These are phyloP conservation scores for Rhodosorus marinus DNA, from an alignment of 23 red algal species.

Conservation along the genomic window DNA sequence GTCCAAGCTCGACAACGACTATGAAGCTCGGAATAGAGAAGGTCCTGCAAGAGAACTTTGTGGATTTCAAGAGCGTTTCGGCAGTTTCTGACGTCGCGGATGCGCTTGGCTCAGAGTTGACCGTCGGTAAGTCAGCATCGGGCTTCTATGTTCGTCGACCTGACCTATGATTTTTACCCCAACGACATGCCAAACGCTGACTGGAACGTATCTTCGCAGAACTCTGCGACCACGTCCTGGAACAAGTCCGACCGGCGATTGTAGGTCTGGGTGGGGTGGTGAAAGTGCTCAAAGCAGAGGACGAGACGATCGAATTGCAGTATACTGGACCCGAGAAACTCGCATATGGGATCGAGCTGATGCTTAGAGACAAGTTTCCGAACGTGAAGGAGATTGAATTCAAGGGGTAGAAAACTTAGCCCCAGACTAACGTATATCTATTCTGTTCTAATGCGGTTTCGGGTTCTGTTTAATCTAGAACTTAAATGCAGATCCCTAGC, in stretches of 20 bases:
- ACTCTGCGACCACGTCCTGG: conserved; percentile 4
- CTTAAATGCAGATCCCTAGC: too few relatives aligned
- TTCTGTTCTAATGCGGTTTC: too few relatives aligned
- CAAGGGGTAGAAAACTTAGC: too few relatives aligned
- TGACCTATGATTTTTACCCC: background rate
- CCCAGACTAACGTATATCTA: too few relatives aligned
- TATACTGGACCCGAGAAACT: conserved; percentile 29
- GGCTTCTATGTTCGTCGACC: background rate
- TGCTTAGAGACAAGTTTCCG: conserved; percentile 26
- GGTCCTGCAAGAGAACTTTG: conserved; percentile 31
- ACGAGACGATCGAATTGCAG: conserved; percentile 15
- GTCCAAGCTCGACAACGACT: conserved; percentile 38
- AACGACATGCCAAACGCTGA: background rate
- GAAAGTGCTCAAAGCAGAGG: conserved; percentile 12
- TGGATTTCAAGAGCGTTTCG: conserved; percentile 20
- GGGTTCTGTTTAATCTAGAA: too few relatives aligned
- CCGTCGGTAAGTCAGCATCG: conserved; percentile 8
- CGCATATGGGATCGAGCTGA: conserved; percentile 15
- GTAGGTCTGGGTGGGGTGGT: conserved; percentile 17
- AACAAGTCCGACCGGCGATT: conserved; percentile 34
- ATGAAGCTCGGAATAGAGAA: conserved; percentile 80
- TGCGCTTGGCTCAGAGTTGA: conserved; percentile 2
- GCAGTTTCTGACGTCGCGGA: conserved; percentile 7
- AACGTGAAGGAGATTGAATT: conserved; percentile 26
- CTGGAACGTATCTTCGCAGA: background rate